Percentiles rank a stretch among this genome's conserved stretches.
Evolutionary conservation across 2,329 filamentous ascomycete species (phyloP).

Genomic region (Taxawa tesnikishii): DNA sequence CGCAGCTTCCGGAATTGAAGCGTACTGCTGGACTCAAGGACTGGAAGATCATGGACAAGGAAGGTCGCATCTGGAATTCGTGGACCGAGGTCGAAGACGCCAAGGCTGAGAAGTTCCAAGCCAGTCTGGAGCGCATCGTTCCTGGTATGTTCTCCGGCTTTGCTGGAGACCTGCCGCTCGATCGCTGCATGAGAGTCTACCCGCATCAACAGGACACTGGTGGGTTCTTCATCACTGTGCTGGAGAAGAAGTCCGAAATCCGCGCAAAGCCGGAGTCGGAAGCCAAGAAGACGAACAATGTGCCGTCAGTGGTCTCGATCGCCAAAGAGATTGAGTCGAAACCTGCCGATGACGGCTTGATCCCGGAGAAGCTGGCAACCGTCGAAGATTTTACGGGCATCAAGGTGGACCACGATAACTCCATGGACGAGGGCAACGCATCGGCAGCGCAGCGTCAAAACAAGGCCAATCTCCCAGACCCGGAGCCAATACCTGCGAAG

Average conservation of each 20-base stretch:
- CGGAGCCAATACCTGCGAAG: constrained; percentile 17
- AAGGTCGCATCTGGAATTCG: constrained; percentile 62
- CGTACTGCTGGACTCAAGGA: constrained; percentile 62
- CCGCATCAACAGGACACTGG: constrained; percentile 93
- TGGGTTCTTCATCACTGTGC: constrained; percentile 90
- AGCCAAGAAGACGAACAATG: constrained; percentile 24
- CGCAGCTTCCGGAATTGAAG: constrained; percentile 64
- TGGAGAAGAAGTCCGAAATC: constrained; percentile 85
- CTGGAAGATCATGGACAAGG: constrained; percentile 90
- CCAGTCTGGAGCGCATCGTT: constrained; percentile 56
- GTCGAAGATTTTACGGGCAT: constrained; percentile 20
- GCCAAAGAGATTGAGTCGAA: constrained; percentile 28
- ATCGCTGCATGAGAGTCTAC: constrained; percentile 88
- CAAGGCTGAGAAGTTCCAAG: constrained; percentile 40
- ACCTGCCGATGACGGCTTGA: constrained; percentile 16
- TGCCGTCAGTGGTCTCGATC: constrained; percentile 14
- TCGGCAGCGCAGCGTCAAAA: constrained; percentile 14
- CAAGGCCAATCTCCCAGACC: constrained; percentile 7
- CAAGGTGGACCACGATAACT: constrained; percentile 3
- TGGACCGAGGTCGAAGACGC: constrained; percentile 72
- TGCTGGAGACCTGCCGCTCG: constrained; percentile 56
- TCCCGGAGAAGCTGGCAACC: constrained; percentile 14
- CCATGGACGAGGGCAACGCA: constrained; percentile 9
- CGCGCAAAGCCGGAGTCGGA: constrained; percentile 59
- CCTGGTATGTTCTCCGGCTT: constrained; percentile 73